phyloP scores from a whole-genome alignment of 192 early-diverging fungal species.

The Chytriomyces sp. region DNA sequence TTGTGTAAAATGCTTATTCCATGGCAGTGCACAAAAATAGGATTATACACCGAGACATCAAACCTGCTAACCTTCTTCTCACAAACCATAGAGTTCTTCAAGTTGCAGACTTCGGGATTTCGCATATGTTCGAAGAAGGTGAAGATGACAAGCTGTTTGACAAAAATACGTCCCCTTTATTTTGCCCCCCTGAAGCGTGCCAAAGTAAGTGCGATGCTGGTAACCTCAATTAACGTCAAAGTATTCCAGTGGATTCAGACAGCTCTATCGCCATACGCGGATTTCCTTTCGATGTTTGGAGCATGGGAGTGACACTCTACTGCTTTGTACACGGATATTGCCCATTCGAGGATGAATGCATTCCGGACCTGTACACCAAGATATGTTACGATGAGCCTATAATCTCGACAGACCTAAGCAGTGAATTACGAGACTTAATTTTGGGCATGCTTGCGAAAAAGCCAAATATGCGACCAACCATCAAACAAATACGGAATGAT shows the following conservation, averaged over 20 bases:
- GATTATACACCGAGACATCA: constrained; percentile 64
- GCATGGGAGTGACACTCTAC: constrained; percentile 61
- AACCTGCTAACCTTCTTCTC: constrained; percentile 62
- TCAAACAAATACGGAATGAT: constrained; percentile 44
- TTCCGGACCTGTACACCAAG: constrained; percentile 45
- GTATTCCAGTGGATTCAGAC: constrained; percentile 7
- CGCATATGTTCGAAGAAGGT: constrained; percentile 57
- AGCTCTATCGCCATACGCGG: constrained; percentile 38
- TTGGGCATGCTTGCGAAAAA: constrained; percentile 51
- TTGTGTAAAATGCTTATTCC: not conserved
- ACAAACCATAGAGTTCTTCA: constrained; percentile 43
- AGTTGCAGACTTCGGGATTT: constrained; percentile 68
- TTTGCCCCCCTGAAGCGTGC: constrained; percentile 58
- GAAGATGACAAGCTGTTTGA: constrained; percentile 46
- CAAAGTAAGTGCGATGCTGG: constrained; percentile 34
- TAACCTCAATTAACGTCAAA: not conserved
- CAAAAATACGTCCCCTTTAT: constrained; percentile 58
- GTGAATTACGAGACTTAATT: constrained; percentile 38
- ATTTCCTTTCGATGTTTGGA: constrained; percentile 59
- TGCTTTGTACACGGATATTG: constrained; percentile 58
- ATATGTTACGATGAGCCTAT: constrained; percentile 37
- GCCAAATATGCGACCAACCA: constrained; percentile 36
- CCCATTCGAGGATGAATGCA: constrained; percentile 53
- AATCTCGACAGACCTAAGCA: constrained; percentile 31
- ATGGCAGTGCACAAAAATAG: constrained; percentile 56